Base-by-base conservation (phyloP, 306 rosid genomes). In the Canavalia ensiformis region DNA sequence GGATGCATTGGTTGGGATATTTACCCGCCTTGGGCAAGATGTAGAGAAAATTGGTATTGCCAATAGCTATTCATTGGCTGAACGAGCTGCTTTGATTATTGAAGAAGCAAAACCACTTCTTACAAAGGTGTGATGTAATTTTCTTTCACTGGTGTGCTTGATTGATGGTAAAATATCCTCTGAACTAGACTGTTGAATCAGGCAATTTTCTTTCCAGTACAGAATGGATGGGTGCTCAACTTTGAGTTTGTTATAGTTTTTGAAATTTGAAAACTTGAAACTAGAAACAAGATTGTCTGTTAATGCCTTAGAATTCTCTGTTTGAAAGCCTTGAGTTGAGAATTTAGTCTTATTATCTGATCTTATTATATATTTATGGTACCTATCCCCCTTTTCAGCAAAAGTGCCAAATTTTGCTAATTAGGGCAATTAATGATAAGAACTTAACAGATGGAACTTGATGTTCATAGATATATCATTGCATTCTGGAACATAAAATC, bases 31-130 rank as follows among this genome's bases (percentile, higher is more conserved):
- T 41, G 99, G 99, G 66, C 88, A 92, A 41, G 99, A 91, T 82
- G 93, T 91, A 55, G 99, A 95, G 93, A 90, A 89, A 83, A 93
- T 95, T 72, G 99, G 99, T 76, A 59, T 95, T 55, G 87, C 89
- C 31, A 91, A 93, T 49, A 75, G 81, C 51, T 95, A 90, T 76
- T 52, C 85, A 0, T 86, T 95, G 81, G 97, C 93, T 69, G 91
- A 95, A 85, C 88, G 91, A 74, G 97, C 87, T 82, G 82, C 90
- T 72, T 75, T 92, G 73, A 89, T 95, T 82, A 34, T 95, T 37
- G 97, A 91, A 88, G 97, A 95, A 84, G 97, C 97, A 2, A 95
- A 71, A 72, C 99, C 99, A 41, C 91, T 95, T 79, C 95, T 95
- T 82, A 70, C 81, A 81, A 85, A 91, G 99, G 99, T 95, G 84